Evolutionary conservation across 139 green algal species (phyloP).

Genomic region (Coccomyxa sp.): DNA sequence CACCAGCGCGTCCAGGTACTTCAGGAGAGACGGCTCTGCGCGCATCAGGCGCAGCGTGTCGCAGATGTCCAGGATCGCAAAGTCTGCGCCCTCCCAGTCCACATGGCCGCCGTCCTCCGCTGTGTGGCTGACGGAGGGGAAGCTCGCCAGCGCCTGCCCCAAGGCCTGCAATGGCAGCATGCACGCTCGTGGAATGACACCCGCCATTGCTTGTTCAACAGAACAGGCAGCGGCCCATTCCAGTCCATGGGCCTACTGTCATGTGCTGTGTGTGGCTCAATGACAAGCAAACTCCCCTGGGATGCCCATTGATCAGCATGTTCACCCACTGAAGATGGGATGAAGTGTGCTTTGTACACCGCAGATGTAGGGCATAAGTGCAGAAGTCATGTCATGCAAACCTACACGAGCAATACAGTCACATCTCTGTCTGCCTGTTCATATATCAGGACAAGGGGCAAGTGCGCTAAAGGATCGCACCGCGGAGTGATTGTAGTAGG

Average conservation of each 20-base stretch:
- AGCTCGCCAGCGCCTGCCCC: constrained; percentile 19
- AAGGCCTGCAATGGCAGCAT: constrained; percentile 2
- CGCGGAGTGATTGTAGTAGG: constrained; percentile 53
- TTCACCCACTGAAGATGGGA: neutral
- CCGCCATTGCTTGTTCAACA: constrained; percentile 1
- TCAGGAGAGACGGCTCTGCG: neutral
- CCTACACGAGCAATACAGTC: no score
- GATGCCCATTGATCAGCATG: no score
- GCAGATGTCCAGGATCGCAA: constrained; percentile 42
- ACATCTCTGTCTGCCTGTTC: no score
- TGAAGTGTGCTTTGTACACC: neutral
- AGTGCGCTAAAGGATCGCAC: neutral
- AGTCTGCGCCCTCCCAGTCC: constrained; percentile 35
- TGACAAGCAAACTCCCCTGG: no score
- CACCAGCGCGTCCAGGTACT: neutral
- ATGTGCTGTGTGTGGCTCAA: no score
- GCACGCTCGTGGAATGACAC: neutral
- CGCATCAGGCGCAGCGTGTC: constrained; percentile 39
- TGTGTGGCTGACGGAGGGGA: constrained; percentile 30
- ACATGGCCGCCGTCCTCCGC: constrained; percentile 12
- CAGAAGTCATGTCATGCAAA: no score
- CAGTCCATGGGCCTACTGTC: no score
- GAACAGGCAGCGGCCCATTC: no score
- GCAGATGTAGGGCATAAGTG: constrained; percentile 7
- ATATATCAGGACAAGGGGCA: neutral